Evolutionary conservation across 2,329 filamentous ascomycete species (phyloP), one percentile per base, ranked within the genome.

Genomic region (Verticillium tricorpus): DNA sequence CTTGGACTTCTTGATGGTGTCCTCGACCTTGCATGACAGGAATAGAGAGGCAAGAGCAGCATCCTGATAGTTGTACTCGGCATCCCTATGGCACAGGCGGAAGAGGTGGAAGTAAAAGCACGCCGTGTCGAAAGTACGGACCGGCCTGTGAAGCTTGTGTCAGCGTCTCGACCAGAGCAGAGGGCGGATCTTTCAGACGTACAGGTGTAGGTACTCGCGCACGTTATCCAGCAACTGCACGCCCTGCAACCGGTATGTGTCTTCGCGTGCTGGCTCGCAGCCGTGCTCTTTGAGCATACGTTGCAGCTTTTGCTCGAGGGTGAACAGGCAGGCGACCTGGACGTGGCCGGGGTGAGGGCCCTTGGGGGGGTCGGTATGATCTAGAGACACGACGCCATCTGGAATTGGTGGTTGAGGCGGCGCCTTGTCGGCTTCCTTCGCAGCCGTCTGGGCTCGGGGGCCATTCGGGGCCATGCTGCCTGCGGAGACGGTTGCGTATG

Each of bases 1-100:
- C 62, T 86, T 88, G 3, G 92, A 96, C 79, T 98, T 98, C 78
- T 99, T 99, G 67, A 97, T 85, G 0, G 95, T 99, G 74, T 99
- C 95, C 76, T 99, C 95, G 56, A 96, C 93, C 78, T 99, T 99
- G 81, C 94, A 98, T 2, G 93, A 93, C 2, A 93, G 91, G 71
- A 98, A 94, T 9, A 99, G 80, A 28, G 92, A 90, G 1, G 95
- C 92, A 7, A 95, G 86, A 0, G 94, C 92, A 1, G 92, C 93
- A 72, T 98, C 94, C 74, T 92, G 77, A 66, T 88, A 93, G 73
- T 90, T 91, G 75, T 96, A 97, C 70, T 96, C 93, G 66, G 82
- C 87, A 68, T 93, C 92, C n/a, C 88, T 85, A 70, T 96, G 93
- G 56, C 89, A 86, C 59, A 98, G 83, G 35, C 94, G 89, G 73